These are phyloP conservation scores for Boehmeria nivea DNA, from an alignment of 306 rosid genomes.

Conservation along the genomic window DNA sequence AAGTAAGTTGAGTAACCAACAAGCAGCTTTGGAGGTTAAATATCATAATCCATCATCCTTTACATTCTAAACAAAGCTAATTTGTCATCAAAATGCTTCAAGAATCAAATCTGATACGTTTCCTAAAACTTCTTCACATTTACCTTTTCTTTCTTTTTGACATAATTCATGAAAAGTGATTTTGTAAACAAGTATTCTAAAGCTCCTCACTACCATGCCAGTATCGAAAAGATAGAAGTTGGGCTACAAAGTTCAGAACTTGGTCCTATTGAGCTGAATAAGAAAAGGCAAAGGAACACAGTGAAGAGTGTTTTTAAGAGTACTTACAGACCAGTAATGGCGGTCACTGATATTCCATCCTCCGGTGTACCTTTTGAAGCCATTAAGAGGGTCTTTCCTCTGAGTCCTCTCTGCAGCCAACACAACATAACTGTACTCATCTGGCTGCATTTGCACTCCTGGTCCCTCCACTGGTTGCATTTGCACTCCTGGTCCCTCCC, in stretches of 20 bases:
- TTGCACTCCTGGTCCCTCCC: conserved; percentile 16
- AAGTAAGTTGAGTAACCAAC: no score
- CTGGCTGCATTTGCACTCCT: conserved; percentile 21
- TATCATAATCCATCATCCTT: no score
- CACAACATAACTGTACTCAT: conserved; percentile 27
- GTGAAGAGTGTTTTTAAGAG: not conserved
- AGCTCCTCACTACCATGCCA: not conserved
- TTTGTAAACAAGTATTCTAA: no score
- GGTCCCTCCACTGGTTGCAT: conserved; percentile 38
- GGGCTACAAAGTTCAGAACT: not conserved
- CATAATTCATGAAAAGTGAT: no score
- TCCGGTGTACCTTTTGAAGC: conserved; percentile 34
- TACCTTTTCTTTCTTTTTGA: no score
- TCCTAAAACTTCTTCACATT: no score
- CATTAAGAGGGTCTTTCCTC: conserved; percentile 45
- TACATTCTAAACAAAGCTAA: no score
- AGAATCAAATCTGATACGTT: no score
- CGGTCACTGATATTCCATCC: conserved; percentile 55
- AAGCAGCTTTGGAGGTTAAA: no score
- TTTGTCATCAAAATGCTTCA: no score
- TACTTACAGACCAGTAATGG: conserved; percentile 57
- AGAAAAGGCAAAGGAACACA: no score
- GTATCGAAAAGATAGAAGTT: not conserved
- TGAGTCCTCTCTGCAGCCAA: conserved; percentile 43
- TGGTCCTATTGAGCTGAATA: not conserved